A percentile compares a stretch with the other conserved stretches of the same genome.
These are phyloP conservation scores for Isatis tinctoria DNA, from an alignment of 345 rosid genomes.

Conservation along the genomic window DNA sequence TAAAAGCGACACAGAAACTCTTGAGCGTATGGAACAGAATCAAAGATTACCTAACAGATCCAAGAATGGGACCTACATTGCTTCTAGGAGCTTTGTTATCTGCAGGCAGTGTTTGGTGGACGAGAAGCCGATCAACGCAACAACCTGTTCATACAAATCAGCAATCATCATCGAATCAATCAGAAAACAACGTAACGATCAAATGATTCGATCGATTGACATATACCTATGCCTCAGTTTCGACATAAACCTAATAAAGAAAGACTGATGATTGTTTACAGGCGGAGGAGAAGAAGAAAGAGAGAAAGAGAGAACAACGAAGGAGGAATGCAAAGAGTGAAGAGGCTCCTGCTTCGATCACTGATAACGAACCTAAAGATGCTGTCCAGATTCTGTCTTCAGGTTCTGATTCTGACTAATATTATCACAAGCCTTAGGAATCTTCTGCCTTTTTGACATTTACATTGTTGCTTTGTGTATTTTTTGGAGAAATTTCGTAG, in stretches of 20 bases:
- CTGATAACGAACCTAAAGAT: conserved; percentile 67
- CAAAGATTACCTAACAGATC: conserved; percentile 57
- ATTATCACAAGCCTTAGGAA: background rate
- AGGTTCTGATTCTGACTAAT: conserved; percentile 62
- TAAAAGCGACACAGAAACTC: conserved; percentile 53
- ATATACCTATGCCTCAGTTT: background rate
- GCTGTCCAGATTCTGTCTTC: conserved; percentile 61
- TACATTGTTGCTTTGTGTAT: background rate
- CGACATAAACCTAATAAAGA: background rate
- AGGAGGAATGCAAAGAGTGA: conserved; percentile 32
- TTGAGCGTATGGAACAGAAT: conserved; percentile 26
- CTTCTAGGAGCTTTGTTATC: conserved; percentile 77
- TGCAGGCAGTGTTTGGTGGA: conserved; percentile 62
- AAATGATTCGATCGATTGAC: background rate
- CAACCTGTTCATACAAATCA: conserved; percentile 39
- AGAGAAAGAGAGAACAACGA: conserved; percentile 33
- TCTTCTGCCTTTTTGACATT: background rate
- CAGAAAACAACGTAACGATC: conserved; percentile 35
- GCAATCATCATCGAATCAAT: conserved; percentile 28
- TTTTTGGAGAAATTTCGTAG: no score
- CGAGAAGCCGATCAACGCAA: conserved; percentile 48
- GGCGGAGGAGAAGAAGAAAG: conserved; percentile 45
- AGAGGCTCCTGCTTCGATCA: conserved; percentile 55
- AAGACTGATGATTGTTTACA: conserved; percentile 14
- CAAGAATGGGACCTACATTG: conserved; percentile 79